Evolutionary conservation across 768 basidiomycete species (phyloP), one percentile per base, ranked within the genome.

Genomic region (Boletales sp.): DNA sequence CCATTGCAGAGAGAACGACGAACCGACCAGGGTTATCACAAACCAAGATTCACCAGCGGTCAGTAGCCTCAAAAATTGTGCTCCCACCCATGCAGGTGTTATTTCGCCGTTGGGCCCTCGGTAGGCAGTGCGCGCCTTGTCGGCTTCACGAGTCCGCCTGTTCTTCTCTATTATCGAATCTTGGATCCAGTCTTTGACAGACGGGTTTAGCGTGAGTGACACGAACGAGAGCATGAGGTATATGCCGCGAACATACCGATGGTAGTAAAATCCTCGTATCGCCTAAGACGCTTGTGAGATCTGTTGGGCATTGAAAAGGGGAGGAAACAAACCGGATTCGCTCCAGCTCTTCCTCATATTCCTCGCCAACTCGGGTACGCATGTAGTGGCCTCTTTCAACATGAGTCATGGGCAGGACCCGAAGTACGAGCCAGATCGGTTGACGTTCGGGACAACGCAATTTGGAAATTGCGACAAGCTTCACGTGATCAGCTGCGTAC

Each of bases 211-310:
- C 42, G 56, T 49, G 50, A 49, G 47, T 44, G 49, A 30, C 44
- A 42, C 55, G 53, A 59, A 46, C 44, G 19, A 55, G 47, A 41
- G 41, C 28, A 54, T 36, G 46, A 53, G 49, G 45, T 43, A 33
- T n/a, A 46, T 6, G 40, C 50, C 42, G 55, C 47, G 25, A 44
- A 68, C 75, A 58, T 63, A 91, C 93, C 93, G 71, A 96, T 94
- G 7, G 94, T 95, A 39, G 86, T 86, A 65, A 96, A 96, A 72
- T 96, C 93, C 68, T 94, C 89, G 73, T 94, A 95, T 52, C 89
- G 90, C 57, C 93, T 94, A 57, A 36, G 46, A 55, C 33, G 25
- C 41, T 40, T 49, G 35, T 64, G 19, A 69, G 57, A 46, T 50
- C 39, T 25, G 17, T 35, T 15, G 8, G 39, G 33, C 25, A 40